Evolutionary conservation across 176 grass and related monocot species (phyloP).

Genomic region (Typha latifolia): DNA sequence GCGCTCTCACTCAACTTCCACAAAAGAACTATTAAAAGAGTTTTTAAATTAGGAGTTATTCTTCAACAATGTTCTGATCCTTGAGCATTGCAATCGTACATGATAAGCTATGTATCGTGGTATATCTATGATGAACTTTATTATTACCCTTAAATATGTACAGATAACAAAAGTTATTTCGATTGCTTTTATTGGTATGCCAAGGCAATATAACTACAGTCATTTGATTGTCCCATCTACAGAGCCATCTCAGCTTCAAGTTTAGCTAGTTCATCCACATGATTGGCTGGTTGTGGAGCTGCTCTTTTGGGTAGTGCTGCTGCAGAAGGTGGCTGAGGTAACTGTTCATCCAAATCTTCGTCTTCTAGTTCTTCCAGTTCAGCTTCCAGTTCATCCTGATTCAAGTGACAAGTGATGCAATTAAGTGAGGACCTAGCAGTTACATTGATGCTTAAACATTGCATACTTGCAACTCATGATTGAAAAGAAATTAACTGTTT

Average conservation of each 20-base stretch:
- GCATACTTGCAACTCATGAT: background rate
- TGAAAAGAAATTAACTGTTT: too few relatives aligned
- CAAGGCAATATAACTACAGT: too few relatives aligned
- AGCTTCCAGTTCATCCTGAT: slow-evolving; percentile 58
- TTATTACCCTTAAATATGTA: too few relatives aligned
- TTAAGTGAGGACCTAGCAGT: background rate
- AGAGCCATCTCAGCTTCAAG: slow-evolving; percentile 55
- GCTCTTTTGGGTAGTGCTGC: background rate
- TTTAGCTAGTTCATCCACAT: slow-evolving; percentile 30
- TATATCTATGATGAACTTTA: too few relatives aligned
- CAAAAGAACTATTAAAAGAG: too few relatives aligned
- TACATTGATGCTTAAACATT: background rate
- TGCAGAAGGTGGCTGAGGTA: background rate
- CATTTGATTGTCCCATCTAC: background rate
- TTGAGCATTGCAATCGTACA: too few relatives aligned
- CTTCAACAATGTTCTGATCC: too few relatives aligned
- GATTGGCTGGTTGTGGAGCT: slow-evolving; percentile 14
- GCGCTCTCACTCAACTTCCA: too few relatives aligned
- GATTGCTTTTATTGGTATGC: too few relatives aligned
- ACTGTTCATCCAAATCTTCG: slow-evolving; percentile 32
- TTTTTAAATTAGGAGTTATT: too few relatives aligned
- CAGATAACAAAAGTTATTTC: too few relatives aligned
- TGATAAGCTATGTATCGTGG: too few relatives aligned
- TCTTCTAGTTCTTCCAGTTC: slow-evolving; percentile 61
- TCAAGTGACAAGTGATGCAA: background rate